phyloP scores from a whole-genome alignment of 2,329 filamentous ascomycete genomes.

The Madurella fahalii region DNA sequence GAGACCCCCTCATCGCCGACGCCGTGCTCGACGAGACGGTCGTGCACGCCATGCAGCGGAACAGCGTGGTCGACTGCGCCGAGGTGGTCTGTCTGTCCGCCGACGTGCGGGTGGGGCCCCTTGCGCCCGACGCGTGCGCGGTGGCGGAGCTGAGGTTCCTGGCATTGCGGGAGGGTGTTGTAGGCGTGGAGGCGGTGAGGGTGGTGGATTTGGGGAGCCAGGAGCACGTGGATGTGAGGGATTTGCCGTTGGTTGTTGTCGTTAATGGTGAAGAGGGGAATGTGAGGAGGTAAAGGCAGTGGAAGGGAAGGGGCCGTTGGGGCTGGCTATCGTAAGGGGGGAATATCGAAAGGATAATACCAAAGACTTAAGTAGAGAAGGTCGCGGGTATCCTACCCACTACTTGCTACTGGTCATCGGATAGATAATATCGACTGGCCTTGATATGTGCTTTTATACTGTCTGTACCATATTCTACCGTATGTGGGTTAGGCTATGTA shows the following conservation, averaged over 20 bases:
- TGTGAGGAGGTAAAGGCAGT: not conserved
- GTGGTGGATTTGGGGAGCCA: constrained; percentile 70
- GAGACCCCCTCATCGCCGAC: constrained; percentile 45
- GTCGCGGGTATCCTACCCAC: no score
- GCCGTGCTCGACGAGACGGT: constrained; percentile 69
- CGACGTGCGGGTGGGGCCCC: constrained; percentile 67
- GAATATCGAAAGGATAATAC: no score
- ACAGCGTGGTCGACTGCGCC: constrained; percentile 57
- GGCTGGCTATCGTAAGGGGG: no score
- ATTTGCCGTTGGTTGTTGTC: constrained; percentile 66
- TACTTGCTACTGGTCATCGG: no score
- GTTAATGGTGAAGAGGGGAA: not conserved
- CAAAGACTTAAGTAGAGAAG: no score
- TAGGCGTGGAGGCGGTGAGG: constrained; percentile 67
- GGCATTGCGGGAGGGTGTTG: constrained; percentile 61
- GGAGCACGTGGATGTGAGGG: constrained; percentile 72
- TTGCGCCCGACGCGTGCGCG: constrained; percentile 69
- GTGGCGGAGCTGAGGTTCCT: constrained; percentile 70
- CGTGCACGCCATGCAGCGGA: constrained; percentile 67
- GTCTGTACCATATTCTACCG: no score
- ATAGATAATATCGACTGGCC: no score
- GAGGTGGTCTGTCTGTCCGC: constrained; percentile 73
- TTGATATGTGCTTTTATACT: no score
- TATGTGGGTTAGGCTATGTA: no score
- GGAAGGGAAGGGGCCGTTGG: no score